Percentiles rank a stretch among this genome's conserved stretches.
phyloP scores from a whole-genome alignment of 2,329 filamentous ascomycete genomes.

The Fusarium xylarioides region DNA sequence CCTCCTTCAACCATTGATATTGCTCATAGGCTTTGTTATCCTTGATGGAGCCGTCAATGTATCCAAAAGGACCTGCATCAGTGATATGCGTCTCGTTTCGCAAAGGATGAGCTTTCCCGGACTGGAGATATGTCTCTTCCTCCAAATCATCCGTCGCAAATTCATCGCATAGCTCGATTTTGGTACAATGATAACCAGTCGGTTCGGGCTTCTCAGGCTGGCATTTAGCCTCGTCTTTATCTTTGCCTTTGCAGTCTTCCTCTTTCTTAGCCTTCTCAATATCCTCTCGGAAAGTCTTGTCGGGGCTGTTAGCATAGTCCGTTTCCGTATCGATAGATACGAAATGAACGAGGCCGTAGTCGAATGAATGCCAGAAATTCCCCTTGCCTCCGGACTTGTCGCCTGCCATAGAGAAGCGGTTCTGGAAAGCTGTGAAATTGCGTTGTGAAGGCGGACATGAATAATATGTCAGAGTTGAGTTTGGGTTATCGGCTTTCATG shows the following conservation, averaged over 20 bases:
- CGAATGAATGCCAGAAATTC: background rate
- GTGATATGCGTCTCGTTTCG: background rate
- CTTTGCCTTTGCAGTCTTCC: background rate
- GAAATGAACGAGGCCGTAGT: background rate
- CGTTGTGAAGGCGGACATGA: background rate
- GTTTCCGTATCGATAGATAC: slow-evolving; percentile 3
- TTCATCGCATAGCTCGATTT: background rate
- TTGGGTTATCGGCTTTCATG: background rate
- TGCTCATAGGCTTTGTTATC: background rate
- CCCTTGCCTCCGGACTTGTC: background rate
- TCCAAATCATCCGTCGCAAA: background rate
- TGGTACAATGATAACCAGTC: background rate
- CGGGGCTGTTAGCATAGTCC: background rate
- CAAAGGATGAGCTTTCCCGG: background rate
- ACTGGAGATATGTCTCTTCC: background rate
- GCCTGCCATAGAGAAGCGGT: background rate
- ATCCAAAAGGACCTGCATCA: background rate
- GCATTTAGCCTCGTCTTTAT: background rate
- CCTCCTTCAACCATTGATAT: background rate
- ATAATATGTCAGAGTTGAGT: background rate
- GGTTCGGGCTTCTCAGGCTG: background rate
- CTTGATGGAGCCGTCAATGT: background rate
- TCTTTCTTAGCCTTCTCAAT: background rate
- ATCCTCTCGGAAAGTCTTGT: background rate
- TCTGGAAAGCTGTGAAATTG: slow-evolving; percentile 1